phyloP scores from a whole-genome alignment of 78 protist species.

The Dictyostelium citrinum region DNA sequence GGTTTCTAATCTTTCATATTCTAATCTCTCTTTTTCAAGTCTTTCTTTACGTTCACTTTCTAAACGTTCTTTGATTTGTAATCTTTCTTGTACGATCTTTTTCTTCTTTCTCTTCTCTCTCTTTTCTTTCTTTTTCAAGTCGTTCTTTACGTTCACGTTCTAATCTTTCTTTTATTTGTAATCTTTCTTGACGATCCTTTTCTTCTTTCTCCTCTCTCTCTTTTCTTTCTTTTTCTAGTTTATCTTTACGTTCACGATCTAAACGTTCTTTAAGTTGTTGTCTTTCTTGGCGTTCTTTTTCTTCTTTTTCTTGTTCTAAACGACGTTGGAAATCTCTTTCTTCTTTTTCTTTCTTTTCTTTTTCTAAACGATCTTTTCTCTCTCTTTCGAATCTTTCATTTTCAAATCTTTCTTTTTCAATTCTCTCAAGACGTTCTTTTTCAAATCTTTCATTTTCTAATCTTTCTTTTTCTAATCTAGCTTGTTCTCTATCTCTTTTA shows the following conservation, averaged over 20 bases:
- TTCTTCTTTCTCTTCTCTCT: constrained; percentile 20
- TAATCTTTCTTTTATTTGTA: neutral
- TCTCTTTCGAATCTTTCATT: neutral
- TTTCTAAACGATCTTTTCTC: neutral
- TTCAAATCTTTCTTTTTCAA: neutral
- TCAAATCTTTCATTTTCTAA: neutral
- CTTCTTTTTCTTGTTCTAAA: neutral
- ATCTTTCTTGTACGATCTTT: neutral
- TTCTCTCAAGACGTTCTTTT: neutral
- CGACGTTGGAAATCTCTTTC: neutral
- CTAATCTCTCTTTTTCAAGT: neutral
- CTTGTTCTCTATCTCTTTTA: no score
- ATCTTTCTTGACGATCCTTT: neutral
- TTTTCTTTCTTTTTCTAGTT: constrained; percentile 18
- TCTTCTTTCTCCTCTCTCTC: constrained; percentile 6
- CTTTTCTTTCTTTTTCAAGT: constrained; percentile 9
- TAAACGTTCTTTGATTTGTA: neutral
- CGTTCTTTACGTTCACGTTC: constrained; percentile 10
- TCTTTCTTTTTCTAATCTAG: neutral
- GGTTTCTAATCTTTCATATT: neutral
- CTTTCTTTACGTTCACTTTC: neutral
- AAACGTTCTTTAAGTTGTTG: neutral
- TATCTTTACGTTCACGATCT: neutral
- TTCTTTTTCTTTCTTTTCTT: neutral
- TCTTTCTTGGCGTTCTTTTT: constrained; percentile 12